phyloP scores from a whole-genome alignment of 2,329 filamentous ascomycete genomes.

The Cryphonectria carpinicola region DNA sequence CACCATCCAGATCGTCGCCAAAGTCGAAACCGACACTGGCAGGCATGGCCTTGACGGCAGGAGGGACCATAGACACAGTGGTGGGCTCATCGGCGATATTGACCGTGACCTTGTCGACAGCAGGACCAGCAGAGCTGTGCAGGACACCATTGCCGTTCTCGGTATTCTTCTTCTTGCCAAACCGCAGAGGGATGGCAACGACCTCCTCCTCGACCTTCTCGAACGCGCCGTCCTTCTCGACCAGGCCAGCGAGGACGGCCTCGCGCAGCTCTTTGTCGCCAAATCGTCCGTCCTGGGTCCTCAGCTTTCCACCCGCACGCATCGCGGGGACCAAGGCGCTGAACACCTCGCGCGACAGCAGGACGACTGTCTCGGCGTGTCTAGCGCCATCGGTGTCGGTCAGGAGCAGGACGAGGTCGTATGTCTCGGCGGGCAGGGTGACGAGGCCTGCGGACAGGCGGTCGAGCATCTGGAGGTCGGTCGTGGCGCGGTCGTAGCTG shows the following conservation, averaged over 20 bases:
- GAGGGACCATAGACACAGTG: conserved; percentile 39
- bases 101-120: conserved; percentile 37
- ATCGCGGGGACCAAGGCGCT: conserved; percentile 70
- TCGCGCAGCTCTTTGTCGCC: conserved; percentile 65
- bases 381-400: conserved; percentile 73
- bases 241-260: conserved; percentile 80
- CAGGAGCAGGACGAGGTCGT: conserved; percentile 84
- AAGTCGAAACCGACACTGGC: conserved; percentile 69
- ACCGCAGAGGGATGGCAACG: conserved; percentile 64
- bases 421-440: conserved; percentile 73
- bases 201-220: conserved; percentile 70
- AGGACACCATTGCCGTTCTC: conserved; percentile 13
- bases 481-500: conserved; percentile 72
- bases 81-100: conserved; percentile 44
- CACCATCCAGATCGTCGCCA: conserved; percentile 59
- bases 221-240: conserved; percentile 65
- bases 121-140: conserved; percentile 39
- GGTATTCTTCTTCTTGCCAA: conserved; percentile 66
- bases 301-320: conserved; percentile 68
- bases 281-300: conserved; percentile 69
- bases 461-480: conserved; percentile 98
- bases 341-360: conserved; percentile 71
- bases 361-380: conserved; percentile 62
- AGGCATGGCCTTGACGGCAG: conserved; percentile 47
- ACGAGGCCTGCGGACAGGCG: conserved; percentile 83